Conservation (phyloP, 441 rosid genomes). For the Caryocar brasiliense region DNA sequence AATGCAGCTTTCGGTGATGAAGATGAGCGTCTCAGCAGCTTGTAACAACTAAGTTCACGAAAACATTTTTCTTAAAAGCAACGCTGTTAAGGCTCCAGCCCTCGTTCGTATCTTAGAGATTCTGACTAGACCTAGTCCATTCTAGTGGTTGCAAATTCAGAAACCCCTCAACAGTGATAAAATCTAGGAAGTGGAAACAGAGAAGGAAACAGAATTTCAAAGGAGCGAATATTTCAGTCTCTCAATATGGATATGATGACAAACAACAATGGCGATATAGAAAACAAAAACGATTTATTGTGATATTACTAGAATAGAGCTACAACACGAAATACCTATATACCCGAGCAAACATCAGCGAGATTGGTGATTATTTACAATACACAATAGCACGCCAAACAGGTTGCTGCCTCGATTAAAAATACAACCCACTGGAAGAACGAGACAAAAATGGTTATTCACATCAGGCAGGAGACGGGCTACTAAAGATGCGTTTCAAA, state of each 20-base stretch:
- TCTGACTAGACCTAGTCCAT: too few species aligned
- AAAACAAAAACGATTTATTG: slow-evolving; percentile 15
- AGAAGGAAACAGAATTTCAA: too few species aligned
- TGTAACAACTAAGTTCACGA: background rate
- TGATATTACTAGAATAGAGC: slow-evolving; percentile 8
- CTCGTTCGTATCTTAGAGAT: too few species aligned
- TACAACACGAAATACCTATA: slow-evolving; percentile 13
- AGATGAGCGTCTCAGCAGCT: slow-evolving; percentile 42
- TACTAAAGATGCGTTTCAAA: slow-evolving; percentile 76
- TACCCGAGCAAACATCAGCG: slow-evolving; percentile 6
- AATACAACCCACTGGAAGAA: background rate
- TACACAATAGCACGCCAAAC: slow-evolving; percentile 4
- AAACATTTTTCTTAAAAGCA: too few species aligned
- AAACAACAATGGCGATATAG: background rate
- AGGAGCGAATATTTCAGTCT: too few species aligned
- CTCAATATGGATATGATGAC: too few species aligned
- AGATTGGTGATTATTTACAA: slow-evolving; percentile 20
- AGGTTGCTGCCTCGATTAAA: slow-evolving; percentile 1
- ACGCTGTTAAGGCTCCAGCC: too few species aligned
- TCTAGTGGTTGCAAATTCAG: too few species aligned
- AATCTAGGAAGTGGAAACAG: too few species aligned
- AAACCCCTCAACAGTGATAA: too few species aligned
- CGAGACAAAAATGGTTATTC: background rate
- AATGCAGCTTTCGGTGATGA: slow-evolving; percentile 47
- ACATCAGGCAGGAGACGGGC: slow-evolving; percentile 28